Base-by-base conservation (phyloP, 768 basidiomycete species). In the Mycena indigotica region DNA sequence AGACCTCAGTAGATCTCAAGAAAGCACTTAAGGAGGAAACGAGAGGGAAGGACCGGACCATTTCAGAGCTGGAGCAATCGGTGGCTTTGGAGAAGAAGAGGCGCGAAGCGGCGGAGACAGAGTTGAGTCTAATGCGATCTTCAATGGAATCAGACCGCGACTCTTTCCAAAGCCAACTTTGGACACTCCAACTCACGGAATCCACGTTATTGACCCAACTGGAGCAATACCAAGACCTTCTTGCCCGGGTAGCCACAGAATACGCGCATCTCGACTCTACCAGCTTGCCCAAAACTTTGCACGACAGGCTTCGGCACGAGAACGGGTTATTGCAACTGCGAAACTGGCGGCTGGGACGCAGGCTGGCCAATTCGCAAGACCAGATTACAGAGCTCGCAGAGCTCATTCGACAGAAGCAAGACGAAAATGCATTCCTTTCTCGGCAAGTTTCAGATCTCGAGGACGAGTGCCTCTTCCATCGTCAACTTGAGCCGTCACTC, bases 301-400 rank as follows among this genome's bases (percentile, higher is more conserved):
- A 81, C 58, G 65, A 66, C 19, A 60, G 65, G 5, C 74, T 87
- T 30, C 74, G 76, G 66, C 70, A 73, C 28, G 73, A 79, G 26
- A 70, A 79, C 56, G 53, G 70, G 2, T 61, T 68, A 3, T 58
- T 79, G 28, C 78, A 79, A 53, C 61, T 81, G 10, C 79, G 75
- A 6, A 70, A 74, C 24, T 69, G 77, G 25, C 84, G 87, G 26
- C 72, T 89, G 13, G 84, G 88, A 63, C 83, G 89, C 57, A 89
- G 86, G 68, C 74, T 89, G 15, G 83, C 82, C 38, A 88, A 87
- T 64, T 76, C 87, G 4, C 85, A 89, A 54, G 83, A 72, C 17
- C 88, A 91, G 66, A 85, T 88, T 21, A 69, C 74, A 13, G 88
- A 89, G 58, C 72, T 91, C 6, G 83, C 84, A 1, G 73, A 82